Evolutionary conservation across 768 basidiomycete genomes (phyloP).

Genomic region (Boletus reticuloceps): DNA sequence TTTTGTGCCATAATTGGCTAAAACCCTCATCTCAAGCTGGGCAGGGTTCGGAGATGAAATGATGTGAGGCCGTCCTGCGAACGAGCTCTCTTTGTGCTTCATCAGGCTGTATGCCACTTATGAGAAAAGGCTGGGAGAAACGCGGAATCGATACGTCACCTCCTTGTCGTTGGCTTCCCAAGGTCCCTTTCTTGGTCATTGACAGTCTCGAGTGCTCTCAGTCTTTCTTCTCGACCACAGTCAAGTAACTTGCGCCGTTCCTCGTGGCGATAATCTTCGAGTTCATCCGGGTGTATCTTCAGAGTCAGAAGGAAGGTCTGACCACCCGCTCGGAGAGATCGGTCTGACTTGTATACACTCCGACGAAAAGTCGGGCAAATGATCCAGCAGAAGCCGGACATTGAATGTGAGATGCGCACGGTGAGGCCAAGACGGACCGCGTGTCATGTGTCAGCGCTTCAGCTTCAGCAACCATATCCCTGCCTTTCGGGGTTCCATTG

Average conservation of each 20-base stretch:
- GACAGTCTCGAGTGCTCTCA: conserved; percentile 51
- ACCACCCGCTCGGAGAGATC: conserved; percentile 63
- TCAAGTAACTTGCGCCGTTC: conserved; percentile 67
- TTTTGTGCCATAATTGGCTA: conserved; percentile 82
- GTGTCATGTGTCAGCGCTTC: conserved; percentile 1
- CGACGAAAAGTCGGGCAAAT: conserved; percentile 31
- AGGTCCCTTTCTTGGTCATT: conserved; percentile 38
- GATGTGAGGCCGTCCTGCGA: conserved; percentile 71
- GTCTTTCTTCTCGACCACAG: conserved; percentile 56
- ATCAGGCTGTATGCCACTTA: conserved; percentile 46
- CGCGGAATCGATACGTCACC: conserved; percentile 32
- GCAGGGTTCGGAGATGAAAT: conserved; percentile 70
- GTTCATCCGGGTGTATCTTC: conserved; percentile 72
- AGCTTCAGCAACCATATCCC: neutral
- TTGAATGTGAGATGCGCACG: conserved; percentile 59
- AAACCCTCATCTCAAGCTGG: conserved; percentile 83
- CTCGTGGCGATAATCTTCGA: conserved; percentile 60
- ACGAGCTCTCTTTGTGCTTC: conserved; percentile 63
- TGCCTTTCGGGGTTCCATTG: too few species aligned
- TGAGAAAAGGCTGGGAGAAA: conserved; percentile 6
- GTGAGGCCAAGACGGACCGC: conserved; percentile 18
- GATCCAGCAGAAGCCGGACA: conserved; percentile 68
- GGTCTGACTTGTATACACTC: neutral
- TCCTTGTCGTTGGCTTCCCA: conserved; percentile 76
- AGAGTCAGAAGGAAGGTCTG: conserved; percentile 78